Evolutionary conservation across 2,329 filamentous ascomycete genomes (phyloP), one percentile per base, ranked within the genome.

Genomic region (Colletotrichum sojae): DNA sequence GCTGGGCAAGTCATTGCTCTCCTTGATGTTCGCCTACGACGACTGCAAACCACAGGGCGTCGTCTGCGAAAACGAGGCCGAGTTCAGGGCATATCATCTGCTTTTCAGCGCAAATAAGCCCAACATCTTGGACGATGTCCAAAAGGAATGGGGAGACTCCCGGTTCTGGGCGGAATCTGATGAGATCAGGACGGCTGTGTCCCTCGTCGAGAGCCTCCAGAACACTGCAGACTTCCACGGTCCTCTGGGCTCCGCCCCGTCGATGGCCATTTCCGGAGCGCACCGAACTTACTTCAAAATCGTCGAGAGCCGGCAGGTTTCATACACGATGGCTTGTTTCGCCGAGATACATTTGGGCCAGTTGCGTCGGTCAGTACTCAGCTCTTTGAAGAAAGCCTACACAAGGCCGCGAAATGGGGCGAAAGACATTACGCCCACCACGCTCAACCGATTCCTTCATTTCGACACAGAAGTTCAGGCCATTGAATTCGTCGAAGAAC

Each of bases 381-480:
- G 84, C 62, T 85, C 86, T 16, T 79, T 91, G 22, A 84, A 86
- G 58, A 83, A 81, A 63, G 83, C 86, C 1, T 88, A 90, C 70
- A 83, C 86, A 2, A 84, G 89, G 65, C 86, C 87, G 25, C 84
- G 87, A 68, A 86, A 87, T 59, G 83, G 85, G 6, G 84, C 89
- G 2, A 89, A 87, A 72, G 89, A 91, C 71, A 84, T 91, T 53
- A 90, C 88, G 1, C 83, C 88, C 0, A 77, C 81, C 0, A 84
- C 83, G 5, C 77, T 91, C 27, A 90, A 90, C 73, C 79, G 78
- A 9, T 86, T 88, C 70, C 80, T 92, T n/a, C 83, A 84, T 16
- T 94, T 94, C 71, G 92, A 94, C 71, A 89, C 87, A 0, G 85
- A 91, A 64, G 79, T 87, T 39, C 89, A 94, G 67, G 91, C 92